Evolutionary conservation across 1,139 yeast species (phyloP), one percentile per base, ranked within the genome.

Genomic region (Saccharomyces hybrid): DNA sequence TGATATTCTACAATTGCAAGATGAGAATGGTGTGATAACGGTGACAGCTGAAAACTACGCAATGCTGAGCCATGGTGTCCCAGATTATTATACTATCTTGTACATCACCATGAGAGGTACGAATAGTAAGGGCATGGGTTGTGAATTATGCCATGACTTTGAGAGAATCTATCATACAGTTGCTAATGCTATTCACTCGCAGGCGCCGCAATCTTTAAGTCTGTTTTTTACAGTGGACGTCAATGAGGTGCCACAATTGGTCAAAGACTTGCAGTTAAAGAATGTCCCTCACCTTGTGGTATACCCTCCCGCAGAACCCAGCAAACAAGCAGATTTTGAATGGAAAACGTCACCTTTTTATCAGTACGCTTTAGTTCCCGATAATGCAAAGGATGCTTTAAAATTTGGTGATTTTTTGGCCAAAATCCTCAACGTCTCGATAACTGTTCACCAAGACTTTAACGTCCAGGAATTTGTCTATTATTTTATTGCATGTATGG

Each of bases 241-340:
- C 25, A 65, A 68, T 2, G 74, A 76, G 44, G 72, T 74, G 32
- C 61, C 72, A 8, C 72, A 76, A 50, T 60, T 73, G 11, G 78
- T 81, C 57, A 66, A 70, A 27, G 67, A 69, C 26, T 62, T 83
- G 52, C 67, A 71, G 3, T 64, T 85, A 53, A 68, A 67, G 4
- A 71, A 80, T 3, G 79, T 84, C 2, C 93, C 95, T 1, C 83
- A 81, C 57, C 60, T 84, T 9, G 81, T 89, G 81, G 71, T 85
- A 3, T 76, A 81, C 55, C 88, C 88, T 1, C 87, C 87, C 3
- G 69, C 71, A 16, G 16, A 51, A 7, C 56, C 58, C 3, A 16
- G 49, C 4, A 56, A 58, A 4, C 57, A 51, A 16, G 53, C 56
- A 4, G 56, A 60, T 6, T 66, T 64, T 55, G 54, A 64, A 26